Base-by-base conservation (phyloP, 306 rosid genomes). In the Urtica urens region DNA sequence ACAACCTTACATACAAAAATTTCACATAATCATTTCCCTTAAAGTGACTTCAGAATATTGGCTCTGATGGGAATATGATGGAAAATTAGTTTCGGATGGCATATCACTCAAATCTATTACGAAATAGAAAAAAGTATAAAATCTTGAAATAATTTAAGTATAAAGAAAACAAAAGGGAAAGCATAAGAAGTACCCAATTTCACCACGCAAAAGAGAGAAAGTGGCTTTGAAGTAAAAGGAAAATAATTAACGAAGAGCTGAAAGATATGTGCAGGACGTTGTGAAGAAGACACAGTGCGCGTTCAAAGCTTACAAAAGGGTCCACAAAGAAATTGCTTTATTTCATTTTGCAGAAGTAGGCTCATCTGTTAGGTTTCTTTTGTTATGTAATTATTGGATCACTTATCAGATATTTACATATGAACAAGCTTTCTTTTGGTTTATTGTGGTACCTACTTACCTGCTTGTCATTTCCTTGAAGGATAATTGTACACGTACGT, bases 211-310 rank as follows among this genome's bases (percentile, higher is more conserved):
- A 0, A 14, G 23, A 14, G 35, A 10, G 6, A 31, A 29, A 49
- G 40, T 29, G 34, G 44, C 57, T 51, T 51, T 34, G 27, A 33
- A 51, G 42, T 44, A 38, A 57, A 24, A 55, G 50, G 51, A 59
- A 50, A 58, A 65, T 43, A 7, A 43, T 47, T 4, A 21, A 28
- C 31, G n/a, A 20, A 46, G 17, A 14, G 25, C 18, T 19, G 7
- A 8, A 21, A 17, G 18, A 12, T 9, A 28, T 10, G n/a, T n/a
- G 21, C 17, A 0, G 3, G 8, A 18, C 12, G 23, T 27, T 38
- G 15, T 3, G 15, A 49, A 15, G 20, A 21, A 20, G 26, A 31
- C 55, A 49, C 38, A 46, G 4, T 46, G 25, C 10, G 13, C 51
- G 25, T 17, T 22, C 25, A 26, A 11, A 28, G 38, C 38, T 48